These are phyloP conservation scores for Talaromyces sp. DNA, from an alignment of 2,329 filamentous ascomycete species.

Conservation along the genomic window DNA sequence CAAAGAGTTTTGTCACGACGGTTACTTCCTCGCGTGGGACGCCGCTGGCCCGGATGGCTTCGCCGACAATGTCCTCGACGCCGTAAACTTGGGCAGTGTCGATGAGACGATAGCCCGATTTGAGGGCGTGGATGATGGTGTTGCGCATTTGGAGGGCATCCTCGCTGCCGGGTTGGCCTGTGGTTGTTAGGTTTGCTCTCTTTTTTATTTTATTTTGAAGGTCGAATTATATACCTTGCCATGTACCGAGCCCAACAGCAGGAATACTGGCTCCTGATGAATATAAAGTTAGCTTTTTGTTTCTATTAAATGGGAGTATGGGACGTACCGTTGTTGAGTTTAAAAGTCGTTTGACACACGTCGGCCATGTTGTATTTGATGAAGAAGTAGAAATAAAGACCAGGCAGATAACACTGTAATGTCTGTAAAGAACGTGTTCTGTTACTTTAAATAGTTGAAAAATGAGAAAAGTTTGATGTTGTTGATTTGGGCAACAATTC, in stretches of 20 bases:
- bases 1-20: conserved; percentile 49
- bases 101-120: conserved; percentile 3
- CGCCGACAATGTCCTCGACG: conserved; percentile 37
- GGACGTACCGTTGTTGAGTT: not conserved
- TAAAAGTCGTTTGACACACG: not conserved
- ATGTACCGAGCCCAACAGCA: conserved; percentile 1
- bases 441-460: not conserved
- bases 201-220: too few species aligned
- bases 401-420: not conserved
- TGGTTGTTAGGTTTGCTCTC: too few species aligned
- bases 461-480: not conserved
- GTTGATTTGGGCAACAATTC: too few species aligned
- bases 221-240: not conserved
- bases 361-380: not conserved
- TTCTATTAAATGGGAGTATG: not conserved
- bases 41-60: conserved; percentile 46
- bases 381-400: not conserved
- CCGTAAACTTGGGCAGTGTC: conserved; percentile 24
- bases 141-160: not conserved
- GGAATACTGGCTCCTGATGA: not conserved
- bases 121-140: conserved; percentile 2
- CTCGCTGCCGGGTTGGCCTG: conserved; percentile 1
- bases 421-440: too few species aligned
- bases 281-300: not conserved
- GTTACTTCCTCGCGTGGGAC: conserved; percentile 45